Conservation (phyloP, 345 rosid genomes). For the Firmiana major region DNA sequence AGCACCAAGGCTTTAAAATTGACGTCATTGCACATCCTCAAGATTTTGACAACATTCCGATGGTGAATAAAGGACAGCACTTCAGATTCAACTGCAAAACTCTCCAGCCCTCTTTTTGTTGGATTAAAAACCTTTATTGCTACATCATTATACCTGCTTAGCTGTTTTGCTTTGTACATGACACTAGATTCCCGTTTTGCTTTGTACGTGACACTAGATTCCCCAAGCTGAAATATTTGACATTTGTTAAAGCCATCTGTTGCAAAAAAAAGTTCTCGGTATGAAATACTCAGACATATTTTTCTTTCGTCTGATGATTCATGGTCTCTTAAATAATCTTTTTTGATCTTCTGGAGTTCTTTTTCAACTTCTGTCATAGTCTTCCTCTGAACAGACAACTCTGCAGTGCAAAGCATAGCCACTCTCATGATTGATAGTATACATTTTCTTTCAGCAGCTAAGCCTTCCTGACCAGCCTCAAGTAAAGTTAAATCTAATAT, state of each 20-base stretch:
- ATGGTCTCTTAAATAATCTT: neutral
- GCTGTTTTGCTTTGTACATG: neutral
- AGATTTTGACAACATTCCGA: slow-evolving; percentile 17
- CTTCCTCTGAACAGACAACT: neutral
- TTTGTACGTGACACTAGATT: slow-evolving; percentile 2
- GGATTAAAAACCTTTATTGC: slow-evolving; percentile 13
- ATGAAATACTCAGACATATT: neutral
- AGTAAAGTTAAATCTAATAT: slow-evolving; percentile 10
- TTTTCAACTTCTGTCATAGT: neutral
- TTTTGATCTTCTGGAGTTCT: neutral
- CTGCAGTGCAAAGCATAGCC: slow-evolving; percentile 8
- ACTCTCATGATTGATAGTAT: neutral
- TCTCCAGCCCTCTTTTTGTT: neutral
- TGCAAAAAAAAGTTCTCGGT: slow-evolving; percentile 9
- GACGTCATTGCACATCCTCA: neutral
- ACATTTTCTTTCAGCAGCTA: neutral
- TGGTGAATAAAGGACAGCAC: slow-evolving; percentile 10
- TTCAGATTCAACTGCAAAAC: slow-evolving; percentile 4
- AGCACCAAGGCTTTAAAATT: slow-evolving; percentile 17
- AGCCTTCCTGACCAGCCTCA: neutral
- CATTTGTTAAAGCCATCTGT: slow-evolving; percentile 17
- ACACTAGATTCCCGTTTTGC: slow-evolving; percentile 13
- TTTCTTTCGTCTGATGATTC: neutral
- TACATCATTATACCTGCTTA: too few relatives aligned
- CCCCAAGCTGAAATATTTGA: slow-evolving; percentile 9